These are phyloP conservation scores for Globisporangium rhizosaccharum DNA, from an alignment of 352 stramenopile genomes.

Conservation along the genomic window DNA sequence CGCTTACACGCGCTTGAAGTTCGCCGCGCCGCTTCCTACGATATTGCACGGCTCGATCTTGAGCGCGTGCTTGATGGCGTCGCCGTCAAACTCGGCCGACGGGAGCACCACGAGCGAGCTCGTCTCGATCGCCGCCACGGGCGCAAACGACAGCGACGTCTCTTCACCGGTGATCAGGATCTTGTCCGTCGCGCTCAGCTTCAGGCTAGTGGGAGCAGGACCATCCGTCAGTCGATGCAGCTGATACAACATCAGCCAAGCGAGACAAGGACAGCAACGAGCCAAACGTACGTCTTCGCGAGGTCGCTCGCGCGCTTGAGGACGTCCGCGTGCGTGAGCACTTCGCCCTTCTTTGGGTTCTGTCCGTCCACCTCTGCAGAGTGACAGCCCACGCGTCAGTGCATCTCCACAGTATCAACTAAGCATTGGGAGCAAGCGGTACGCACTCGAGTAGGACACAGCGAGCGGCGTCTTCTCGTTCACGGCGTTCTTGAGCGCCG, in stretches of 20 bases:
- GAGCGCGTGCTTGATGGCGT: slow-evolving; percentile 67
- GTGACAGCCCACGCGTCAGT: background rate
- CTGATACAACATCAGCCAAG: background rate
- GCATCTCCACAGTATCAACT: slow-evolving; percentile 1
- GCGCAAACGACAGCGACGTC: slow-evolving; percentile 55
- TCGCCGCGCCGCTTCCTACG: slow-evolving; percentile 60
- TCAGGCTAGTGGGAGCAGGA: slow-evolving; percentile 33
- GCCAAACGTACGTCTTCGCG: slow-evolving; percentile 50
- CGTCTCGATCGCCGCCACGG: slow-evolving; percentile 65
- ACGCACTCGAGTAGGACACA: slow-evolving; percentile 77
- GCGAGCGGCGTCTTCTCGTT: slow-evolving; percentile 67
- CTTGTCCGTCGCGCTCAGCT: slow-evolving; percentile 76
- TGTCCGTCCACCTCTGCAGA: slow-evolving; percentile 59
- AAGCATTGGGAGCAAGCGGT: background rate
- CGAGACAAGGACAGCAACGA: background rate
- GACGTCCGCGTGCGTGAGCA: slow-evolving; percentile 76
- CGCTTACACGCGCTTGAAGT: slow-evolving; percentile 82
- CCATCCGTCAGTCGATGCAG: background rate
- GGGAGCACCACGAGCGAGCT: slow-evolving; percentile 77
- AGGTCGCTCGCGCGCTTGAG: slow-evolving; percentile 69
- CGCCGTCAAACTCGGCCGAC: slow-evolving; percentile 57
- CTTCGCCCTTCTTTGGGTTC: slow-evolving; percentile 74
- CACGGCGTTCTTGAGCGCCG: slow-evolving; percentile 52
- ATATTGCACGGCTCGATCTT: slow-evolving; percentile 77
- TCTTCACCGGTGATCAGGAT: slow-evolving; percentile 73